A percentile compares a stretch with the other conserved stretches of the same genome.
Conservation (phyloP, 2,329 filamentous ascomycete species). For the Aschersonia sp. region DNA sequence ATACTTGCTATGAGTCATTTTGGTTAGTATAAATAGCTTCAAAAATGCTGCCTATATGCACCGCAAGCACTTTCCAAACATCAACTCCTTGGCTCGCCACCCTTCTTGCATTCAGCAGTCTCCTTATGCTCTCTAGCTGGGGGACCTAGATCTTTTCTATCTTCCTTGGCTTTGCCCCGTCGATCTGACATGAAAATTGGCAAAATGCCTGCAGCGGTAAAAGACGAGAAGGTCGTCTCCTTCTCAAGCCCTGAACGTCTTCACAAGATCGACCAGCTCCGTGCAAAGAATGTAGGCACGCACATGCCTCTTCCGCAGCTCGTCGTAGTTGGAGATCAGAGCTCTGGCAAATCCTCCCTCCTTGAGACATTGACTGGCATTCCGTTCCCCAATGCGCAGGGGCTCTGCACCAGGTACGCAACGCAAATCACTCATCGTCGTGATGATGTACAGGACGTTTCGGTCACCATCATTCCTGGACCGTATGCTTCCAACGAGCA, state of each 20-base stretch:
- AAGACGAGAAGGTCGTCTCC: not conserved
- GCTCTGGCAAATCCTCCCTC: slow-evolving; percentile 75
- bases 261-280: slow-evolving; percentile 24
- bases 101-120: too few species aligned
- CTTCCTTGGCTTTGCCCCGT: too few species aligned
- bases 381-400: slow-evolving; percentile 27
- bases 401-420: slow-evolving; percentile 32
- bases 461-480: slow-evolving; percentile 23
- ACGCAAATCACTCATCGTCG: slow-evolving; percentile 17
- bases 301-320: slow-evolving; percentile 39
- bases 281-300: slow-evolving; percentile 22
- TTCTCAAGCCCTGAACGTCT: slow-evolving; percentile 3
- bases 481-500: slow-evolving; percentile 6
- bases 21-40: too few species aligned
- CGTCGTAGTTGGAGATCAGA: slow-evolving; percentile 73
- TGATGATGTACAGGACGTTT: slow-evolving; percentile 19
- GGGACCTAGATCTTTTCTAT: too few species aligned
- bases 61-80: too few species aligned
- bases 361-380: slow-evolving; percentile 49
- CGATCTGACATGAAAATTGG: too few species aligned
- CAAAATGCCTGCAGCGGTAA: not conserved
- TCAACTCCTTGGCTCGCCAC: too few species aligned
- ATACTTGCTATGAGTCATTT: too few species aligned
- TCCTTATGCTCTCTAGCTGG: too few species aligned
- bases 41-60: too few species aligned